Conservation (phyloP, 140 eudicot genomes). For the Cichorium intybus region DNA sequence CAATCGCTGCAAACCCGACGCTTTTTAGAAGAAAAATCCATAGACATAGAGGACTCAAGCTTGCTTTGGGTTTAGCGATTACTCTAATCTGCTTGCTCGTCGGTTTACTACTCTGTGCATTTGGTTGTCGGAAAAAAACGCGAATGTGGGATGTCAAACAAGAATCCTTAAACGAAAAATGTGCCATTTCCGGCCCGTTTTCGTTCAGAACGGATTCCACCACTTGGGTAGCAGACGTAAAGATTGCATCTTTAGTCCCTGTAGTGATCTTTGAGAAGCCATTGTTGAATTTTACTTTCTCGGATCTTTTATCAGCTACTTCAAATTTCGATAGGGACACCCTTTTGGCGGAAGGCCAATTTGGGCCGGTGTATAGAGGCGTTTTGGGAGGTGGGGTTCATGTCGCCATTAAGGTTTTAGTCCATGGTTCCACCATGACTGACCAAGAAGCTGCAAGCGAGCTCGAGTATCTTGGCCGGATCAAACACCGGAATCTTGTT, state of each 20-base stretch:
- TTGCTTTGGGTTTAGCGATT: constrained; percentile 58
- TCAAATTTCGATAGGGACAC: constrained; percentile 68
- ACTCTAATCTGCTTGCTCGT: constrained; percentile 49
- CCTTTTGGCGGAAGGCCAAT: constrained; percentile 76
- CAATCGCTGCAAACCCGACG: constrained; percentile 74
- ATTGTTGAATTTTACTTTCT: constrained; percentile 69
- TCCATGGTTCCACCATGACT: constrained; percentile 76
- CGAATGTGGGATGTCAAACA: constrained; percentile 64
- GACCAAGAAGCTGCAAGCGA: constrained; percentile 82
- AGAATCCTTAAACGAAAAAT: constrained; percentile 58
- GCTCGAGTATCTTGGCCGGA: constrained; percentile 68
- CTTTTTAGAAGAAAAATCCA: constrained; percentile 46
- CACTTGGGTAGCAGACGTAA: constrained; percentile 90
- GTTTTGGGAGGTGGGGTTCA: constrained; percentile 74
- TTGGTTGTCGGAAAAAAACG: constrained; percentile 58
- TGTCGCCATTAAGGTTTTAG: constrained; percentile 75
- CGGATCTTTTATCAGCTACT: constrained; percentile 82
- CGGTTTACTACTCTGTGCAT: constrained; percentile 65
- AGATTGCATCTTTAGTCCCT: constrained; percentile 66
- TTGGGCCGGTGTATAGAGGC: constrained; percentile 84
- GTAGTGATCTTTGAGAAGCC: constrained; percentile 89
- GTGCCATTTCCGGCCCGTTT: constrained; percentile 69
- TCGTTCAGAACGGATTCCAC: constrained; percentile 87
- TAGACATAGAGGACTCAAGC: constrained; percentile 56
- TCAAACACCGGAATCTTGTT: constrained; percentile 74